These are phyloP conservation scores for Asterochloris erici DNA, from an alignment of 139 green algal genomes.

Conservation along the genomic window DNA sequence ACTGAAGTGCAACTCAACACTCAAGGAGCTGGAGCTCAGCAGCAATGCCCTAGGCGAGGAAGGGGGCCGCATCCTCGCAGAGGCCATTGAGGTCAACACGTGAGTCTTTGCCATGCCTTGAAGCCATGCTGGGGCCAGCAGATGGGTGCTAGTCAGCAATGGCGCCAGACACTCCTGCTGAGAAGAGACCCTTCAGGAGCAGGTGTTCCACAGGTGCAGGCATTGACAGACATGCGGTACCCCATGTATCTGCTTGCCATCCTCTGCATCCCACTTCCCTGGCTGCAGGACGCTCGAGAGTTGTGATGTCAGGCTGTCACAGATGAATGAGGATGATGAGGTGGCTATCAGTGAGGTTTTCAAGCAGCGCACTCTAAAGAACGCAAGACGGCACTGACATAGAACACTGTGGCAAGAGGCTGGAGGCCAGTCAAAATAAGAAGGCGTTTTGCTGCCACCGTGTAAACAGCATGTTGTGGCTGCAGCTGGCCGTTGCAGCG, in stretches of 20 bases:
- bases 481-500: too few relatives aligned
- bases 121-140: neutral
- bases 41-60: conserved; percentile 37
- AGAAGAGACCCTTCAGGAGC: neutral
- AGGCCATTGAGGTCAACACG: conserved; percentile 6
- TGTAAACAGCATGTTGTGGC: too few relatives aligned
- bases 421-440: too few relatives aligned
- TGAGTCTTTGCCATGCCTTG: neutral
- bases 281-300: neutral
- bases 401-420: too few relatives aligned
- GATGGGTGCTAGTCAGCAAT: neutral
- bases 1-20: conserved; percentile 39
- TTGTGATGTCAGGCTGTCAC: neutral
- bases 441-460: too few relatives aligned
- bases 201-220: neutral
- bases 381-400: too few relatives aligned
- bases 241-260: neutral
- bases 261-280: neutral
- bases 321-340: conserved; percentile 5
- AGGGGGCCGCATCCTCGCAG: conserved; percentile 1
- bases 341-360: neutral
- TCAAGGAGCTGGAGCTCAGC: conserved; percentile 57
- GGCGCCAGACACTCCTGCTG: neutral
- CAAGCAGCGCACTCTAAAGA: too few relatives aligned
- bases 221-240: neutral